Evolutionary conservation across 2,329 filamentous ascomycete genomes (phyloP).

Genomic region (Xylaria digitata): DNA sequence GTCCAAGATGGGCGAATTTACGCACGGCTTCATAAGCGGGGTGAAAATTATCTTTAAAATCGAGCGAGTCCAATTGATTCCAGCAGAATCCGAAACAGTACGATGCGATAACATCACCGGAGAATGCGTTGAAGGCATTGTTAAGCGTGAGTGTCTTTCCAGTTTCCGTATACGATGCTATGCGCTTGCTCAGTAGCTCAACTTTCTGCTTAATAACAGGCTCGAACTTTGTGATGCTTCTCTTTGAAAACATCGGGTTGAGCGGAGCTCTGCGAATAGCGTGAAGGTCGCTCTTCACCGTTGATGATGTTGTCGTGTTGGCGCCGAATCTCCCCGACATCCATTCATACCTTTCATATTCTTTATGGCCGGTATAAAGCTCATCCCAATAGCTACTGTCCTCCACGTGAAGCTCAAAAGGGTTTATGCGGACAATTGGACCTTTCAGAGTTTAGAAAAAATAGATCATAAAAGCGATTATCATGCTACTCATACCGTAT

Average conservation of each 20-base stretch:
- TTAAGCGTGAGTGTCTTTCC: constrained; percentile 8
- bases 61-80: constrained; percentile 20
- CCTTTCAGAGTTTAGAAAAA: constrained; percentile 4
- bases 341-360: constrained; percentile 29
- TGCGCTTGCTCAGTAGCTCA: constrained; percentile 24
- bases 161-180: constrained; percentile 17
- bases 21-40: constrained; percentile 24
- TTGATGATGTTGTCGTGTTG: constrained; percentile 27
- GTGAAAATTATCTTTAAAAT: constrained; percentile 27
- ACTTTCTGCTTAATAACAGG: constrained; percentile 27
- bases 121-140: constrained; percentile 29
- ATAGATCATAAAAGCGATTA: background rate
- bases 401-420: constrained; percentile 22
- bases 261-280: constrained; percentile 28
- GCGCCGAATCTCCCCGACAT: constrained; percentile 30
- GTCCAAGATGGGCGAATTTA: constrained; percentile 27
- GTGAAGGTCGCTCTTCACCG: constrained; percentile 23
- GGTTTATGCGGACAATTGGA: constrained; percentile 28
- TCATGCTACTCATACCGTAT: constrained; percentile 16
- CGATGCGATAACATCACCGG: constrained; percentile 27
- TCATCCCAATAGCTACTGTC: constrained; percentile 27
- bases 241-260: constrained; percentile 27
- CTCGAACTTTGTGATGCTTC: constrained; percentile 28
- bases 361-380: constrained; percentile 26
- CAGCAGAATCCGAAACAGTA: constrained; percentile 29